These are phyloP conservation scores for Fusarium sp. DNA, from an alignment of 2,329 filamentous ascomycete genomes.

Conservation along the genomic window DNA sequence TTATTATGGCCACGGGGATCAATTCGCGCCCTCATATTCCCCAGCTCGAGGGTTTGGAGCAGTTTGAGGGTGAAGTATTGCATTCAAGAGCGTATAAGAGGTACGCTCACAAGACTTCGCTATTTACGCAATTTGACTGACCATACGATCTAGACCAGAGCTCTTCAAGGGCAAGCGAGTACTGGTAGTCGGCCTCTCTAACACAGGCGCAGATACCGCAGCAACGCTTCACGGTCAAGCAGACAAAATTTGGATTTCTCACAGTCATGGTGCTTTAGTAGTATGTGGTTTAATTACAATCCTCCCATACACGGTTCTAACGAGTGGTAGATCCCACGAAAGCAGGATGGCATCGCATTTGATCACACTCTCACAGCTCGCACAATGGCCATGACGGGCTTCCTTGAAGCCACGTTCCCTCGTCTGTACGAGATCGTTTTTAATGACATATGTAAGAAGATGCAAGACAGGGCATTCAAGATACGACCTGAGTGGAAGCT, in stretches of 20 bases:
- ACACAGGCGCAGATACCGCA: constrained; percentile 52
- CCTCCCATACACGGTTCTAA: not conserved
- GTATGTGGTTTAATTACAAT: constrained; percentile 41
- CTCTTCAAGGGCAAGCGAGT: constrained; percentile 58
- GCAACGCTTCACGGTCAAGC: constrained; percentile 53
- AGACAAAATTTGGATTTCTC: constrained; percentile 58
- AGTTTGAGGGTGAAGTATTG: constrained; percentile 56
- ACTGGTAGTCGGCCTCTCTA: constrained; percentile 59
- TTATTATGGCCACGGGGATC: constrained; percentile 54
- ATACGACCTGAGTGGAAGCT: constrained; percentile 50
- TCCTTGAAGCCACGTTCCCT: constrained; percentile 48
- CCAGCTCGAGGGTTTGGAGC: constrained; percentile 52
- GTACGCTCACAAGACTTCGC: constrained; percentile 29
- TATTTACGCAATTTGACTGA: accelerated
- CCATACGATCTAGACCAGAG: constrained; percentile 31
- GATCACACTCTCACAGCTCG: constrained; percentile 54
- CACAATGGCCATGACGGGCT: constrained; percentile 49
- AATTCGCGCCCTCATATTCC: constrained; percentile 55
- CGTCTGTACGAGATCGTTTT: constrained; percentile 40
- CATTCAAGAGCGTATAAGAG: constrained; percentile 56
- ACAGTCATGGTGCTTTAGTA: constrained; percentile 56
- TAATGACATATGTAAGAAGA: constrained; percentile 42
- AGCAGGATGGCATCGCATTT: constrained; percentile 53
- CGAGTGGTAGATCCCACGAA: constrained; percentile 45
- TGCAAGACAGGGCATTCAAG: constrained; percentile 45